These are phyloP conservation scores for Thelephora terrestris DNA, from an alignment of 1,284 basidiomycete species.

Conservation along the genomic window DNA sequence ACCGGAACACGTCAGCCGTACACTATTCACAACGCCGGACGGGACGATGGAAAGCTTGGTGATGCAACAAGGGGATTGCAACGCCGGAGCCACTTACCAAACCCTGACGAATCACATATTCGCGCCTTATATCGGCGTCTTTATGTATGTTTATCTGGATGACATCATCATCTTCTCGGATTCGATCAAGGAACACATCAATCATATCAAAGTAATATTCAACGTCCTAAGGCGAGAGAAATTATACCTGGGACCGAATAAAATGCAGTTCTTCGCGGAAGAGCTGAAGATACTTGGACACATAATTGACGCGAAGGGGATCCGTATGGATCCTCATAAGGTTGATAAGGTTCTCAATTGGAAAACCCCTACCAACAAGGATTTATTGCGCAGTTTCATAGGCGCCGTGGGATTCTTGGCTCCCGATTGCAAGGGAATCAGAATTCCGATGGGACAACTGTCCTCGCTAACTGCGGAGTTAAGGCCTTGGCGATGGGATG, in stretches of 20 bases:
- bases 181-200: too few species aligned
- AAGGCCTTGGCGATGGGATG: neutral
- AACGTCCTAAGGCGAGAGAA: too few species aligned
- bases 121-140: conserved; percentile 16
- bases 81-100: conserved; percentile 26
- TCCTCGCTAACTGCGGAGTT: neutral
- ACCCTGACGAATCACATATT: conserved; percentile 25
- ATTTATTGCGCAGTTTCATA: conserved; percentile 4
- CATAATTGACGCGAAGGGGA: conserved; percentile 15
- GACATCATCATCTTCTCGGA: conserved; percentile 11
- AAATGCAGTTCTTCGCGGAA: too few species aligned
- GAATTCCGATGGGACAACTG: too few species aligned
- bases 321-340: conserved; percentile 7
- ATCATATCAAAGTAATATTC: too few species aligned
- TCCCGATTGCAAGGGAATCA: too few species aligned
- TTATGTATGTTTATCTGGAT: conserved; percentile 15
- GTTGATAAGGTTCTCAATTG: conserved; percentile 7
- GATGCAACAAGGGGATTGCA: conserved; percentile 28
- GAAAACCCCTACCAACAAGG: conserved; percentile 4
- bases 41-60: conserved; percentile 28
- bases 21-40: conserved; percentile 17
- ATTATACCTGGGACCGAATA: too few species aligned
- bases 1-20: too few species aligned
- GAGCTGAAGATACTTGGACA: too few species aligned
- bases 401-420: conserved; percentile 1